Base-by-base conservation (phyloP, 169 alveolate genomes). In the Ichthyophthirius multifiliis region DNA sequence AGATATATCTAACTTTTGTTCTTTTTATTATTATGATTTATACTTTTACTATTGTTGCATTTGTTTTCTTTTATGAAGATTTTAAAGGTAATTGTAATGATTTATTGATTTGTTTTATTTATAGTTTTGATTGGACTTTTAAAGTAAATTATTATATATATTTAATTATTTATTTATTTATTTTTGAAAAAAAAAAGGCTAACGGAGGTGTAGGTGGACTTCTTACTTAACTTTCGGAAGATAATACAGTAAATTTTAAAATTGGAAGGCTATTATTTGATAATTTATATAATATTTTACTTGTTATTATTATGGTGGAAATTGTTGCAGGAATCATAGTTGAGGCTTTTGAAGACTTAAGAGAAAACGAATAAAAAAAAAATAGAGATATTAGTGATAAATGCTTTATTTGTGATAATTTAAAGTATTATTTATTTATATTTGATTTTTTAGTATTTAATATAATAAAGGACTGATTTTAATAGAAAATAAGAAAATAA, bases 241-340 rank as follows among this genome's bases (percentile, higher is more conserved):
- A 46, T 39, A 48, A 20, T 16, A 23, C n/a, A 43, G 90, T 20
- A 73, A 73, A 62, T 64, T 81, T 82, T 39, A 65, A 73, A 7
- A 46, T 83, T n/a, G 85, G 92, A 45, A 86, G 96, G 78, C 77
- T 86, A 31, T 44, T 88, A 7, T 93, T 86, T 76, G 96, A 90
- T 84, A 93, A 90, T 73, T 65, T 87, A 18, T 85, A 83, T 32
- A 90, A 93, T 71, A 82, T 89, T 43, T 79, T 93, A 41, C 75
- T 93, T 27, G 87, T 89, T 43, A 87, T 90, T 45, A 79, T 93
- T 41, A 83, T 93, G 41, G 90, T 89, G 23, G 88, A 89, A 77
- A 89, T 93, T 78, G 89, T 93, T 39, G 83, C 95, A 18, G 97
- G 95, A 87, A 90, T 93, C 75, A 90, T 93, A 65, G 89, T 93